Base-by-base conservation (phyloP, 805 yeast genomes). In the Saturnispora besseyi region DNA sequence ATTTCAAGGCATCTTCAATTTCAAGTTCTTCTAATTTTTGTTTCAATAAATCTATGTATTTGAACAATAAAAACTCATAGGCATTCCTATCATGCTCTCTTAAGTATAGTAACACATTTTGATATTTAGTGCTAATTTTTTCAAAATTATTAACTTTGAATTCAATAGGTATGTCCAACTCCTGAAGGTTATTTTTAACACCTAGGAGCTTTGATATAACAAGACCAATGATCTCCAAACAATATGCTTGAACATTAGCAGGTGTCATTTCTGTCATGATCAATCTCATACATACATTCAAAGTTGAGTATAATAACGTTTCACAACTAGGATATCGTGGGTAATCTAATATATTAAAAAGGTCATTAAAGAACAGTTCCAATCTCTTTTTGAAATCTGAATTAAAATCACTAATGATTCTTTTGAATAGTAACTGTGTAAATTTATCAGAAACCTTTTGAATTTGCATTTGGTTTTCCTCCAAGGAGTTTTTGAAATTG, bases 281-380 rank as follows among this genome's bases (percentile, higher is more conserved):
- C 29, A 54, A 32, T 5, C 41, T 18, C 45, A 80, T 59, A 22
- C 82, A 58, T 5, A 72, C 65, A 37, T 67, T 71, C 57, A 75
- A 64, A 2, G 82, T 49, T 1, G 79, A 68, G 7, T 59, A 60
- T 6, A 84, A 62, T 13, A 84, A 55, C 0, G 69, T 55, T 52
- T 78, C 85, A 1, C 82, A 72, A 0, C 77, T 78, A 0, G 87
- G 71, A 78, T 83, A 87, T 49, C 79, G 82, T 0, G 88, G 86
- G 8, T 62, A 62, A 2, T 67, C 62, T 9, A 84, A 57, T 48
- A 84, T 61, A 0, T 59, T 53, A 7, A 79, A 51, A 21, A 85
- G 63, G 57, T 87, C 96, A 41, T 75, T 76, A 1, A 82, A 55
- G 29, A 82, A 66, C 18, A 73, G 57, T 32, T 82, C 88, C 36